Percentiles rank a stretch among this genome's conserved stretches.
Evolutionary conservation across 352 stramenopile genomes (phyloP).

Genomic region (Nothophytophthora sp.): DNA sequence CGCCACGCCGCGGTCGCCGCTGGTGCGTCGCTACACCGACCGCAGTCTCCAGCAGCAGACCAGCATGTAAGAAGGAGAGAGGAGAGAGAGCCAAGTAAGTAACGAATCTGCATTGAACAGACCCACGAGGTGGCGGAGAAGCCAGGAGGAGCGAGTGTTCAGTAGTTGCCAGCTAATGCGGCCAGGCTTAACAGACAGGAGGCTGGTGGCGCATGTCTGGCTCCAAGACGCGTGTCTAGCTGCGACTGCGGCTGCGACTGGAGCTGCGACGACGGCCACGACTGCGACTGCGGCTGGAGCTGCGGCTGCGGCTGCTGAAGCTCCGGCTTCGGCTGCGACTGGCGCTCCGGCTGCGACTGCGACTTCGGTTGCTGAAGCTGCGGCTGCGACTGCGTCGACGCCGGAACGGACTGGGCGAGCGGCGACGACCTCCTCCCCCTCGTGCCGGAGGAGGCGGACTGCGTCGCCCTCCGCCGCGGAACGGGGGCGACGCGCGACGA

Average conservation of each 20-base stretch:
- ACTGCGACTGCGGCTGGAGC: slow-evolving; percentile 32
- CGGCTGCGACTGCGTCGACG: slow-evolving; percentile 27
- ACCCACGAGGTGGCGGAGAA: slow-evolving; percentile 4
- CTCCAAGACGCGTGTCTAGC: slow-evolving; percentile 2
- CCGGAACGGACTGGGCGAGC: slow-evolving; percentile 36
- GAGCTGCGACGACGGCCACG: slow-evolving; percentile 11
- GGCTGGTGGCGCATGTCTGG: too few relatives aligned
- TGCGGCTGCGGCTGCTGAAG: slow-evolving; percentile 36
- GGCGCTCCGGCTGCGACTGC: slow-evolving; percentile 26
- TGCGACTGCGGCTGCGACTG: slow-evolving; percentile 27
- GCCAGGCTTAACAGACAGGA: too few relatives aligned
- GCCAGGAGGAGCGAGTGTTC: slow-evolving; percentile 24
- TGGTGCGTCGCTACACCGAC: slow-evolving; percentile 45
- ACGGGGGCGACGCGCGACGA: slow-evolving; percentile 40
- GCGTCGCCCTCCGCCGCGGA: slow-evolving; percentile 28
- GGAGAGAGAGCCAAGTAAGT: slow-evolving; percentile 2
- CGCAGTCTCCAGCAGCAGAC: slow-evolving; percentile 23
- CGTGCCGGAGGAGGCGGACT: slow-evolving; percentile 15
- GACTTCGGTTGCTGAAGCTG: slow-evolving; percentile 17
- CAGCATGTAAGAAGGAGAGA: slow-evolving; percentile 15
- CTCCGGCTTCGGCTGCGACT: slow-evolving; percentile 25
- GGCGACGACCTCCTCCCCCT: slow-evolving; percentile 22
- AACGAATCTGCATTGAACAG: neutral
- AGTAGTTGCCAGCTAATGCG: too few relatives aligned
- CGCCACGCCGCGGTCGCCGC: slow-evolving; percentile 23